Evolutionary conservation across 2,329 filamentous ascomycete genomes (phyloP).

Genomic region (Berkeleyomyces basicola): DNA sequence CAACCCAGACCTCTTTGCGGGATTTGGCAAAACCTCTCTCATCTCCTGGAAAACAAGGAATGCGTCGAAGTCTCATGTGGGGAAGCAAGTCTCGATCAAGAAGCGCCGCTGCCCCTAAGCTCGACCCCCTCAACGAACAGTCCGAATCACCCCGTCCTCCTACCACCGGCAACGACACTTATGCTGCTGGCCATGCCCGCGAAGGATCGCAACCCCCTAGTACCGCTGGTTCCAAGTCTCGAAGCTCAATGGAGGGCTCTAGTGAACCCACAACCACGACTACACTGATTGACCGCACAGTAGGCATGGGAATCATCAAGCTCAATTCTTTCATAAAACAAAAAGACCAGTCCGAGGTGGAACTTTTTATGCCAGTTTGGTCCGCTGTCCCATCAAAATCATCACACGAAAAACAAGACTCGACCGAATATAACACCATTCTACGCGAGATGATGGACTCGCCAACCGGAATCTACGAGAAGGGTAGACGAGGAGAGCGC

Average conservation of each 20-base stretch:
- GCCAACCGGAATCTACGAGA: conserved; percentile 56
- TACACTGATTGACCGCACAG: conserved; percentile 32
- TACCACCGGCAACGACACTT: conserved; percentile 24
- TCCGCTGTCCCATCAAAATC: conserved; percentile 27
- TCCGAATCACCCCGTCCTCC: conserved; percentile 25
- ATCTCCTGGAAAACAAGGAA: conserved; percentile 33
- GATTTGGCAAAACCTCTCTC: conserved; percentile 28
- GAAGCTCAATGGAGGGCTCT: conserved; percentile 23
- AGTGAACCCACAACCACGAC: conserved; percentile 18
- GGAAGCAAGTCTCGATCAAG: conserved; percentile 38
- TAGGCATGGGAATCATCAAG: conserved; percentile 63
- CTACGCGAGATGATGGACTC: conserved; percentile 59
- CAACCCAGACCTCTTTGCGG: conserved; percentile 28
- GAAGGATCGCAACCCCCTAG: conserved; percentile 27
- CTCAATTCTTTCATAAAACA: conserved; percentile 60
- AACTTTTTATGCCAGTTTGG: conserved; percentile 67
- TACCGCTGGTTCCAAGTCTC: conserved; percentile 37
- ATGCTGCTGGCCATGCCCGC: conserved; percentile 23
- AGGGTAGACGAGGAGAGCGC: conserved; percentile 54
- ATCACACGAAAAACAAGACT: conserved; percentile 40
- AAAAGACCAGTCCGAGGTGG: conserved; percentile 49
- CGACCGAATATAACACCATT: conserved; percentile 55
- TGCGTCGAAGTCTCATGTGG: conserved; percentile 54
- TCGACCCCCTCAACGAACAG: conserved; percentile 41
- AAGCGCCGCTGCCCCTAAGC: conserved; percentile 26